Conservation (phyloP, 306 rosid species). For the Pachyrhizus erosus region DNA sequence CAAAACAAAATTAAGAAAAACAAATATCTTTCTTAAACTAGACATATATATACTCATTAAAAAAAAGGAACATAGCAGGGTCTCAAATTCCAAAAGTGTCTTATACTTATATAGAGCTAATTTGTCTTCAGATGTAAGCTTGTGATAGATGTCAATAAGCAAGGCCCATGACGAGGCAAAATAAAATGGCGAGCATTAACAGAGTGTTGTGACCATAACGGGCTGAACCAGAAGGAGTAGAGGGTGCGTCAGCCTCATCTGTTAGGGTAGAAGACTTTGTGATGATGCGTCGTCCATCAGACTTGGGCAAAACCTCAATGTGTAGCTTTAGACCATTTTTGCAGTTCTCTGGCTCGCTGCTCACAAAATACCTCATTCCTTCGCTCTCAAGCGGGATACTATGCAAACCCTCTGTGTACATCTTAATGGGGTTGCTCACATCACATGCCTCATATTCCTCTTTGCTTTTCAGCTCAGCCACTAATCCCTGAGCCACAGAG, state of each 20-base stretch:
- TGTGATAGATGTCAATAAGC: slow-evolving; percentile 29
- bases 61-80: not conserved
- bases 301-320: slow-evolving; percentile 59
- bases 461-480: slow-evolving; percentile 63
- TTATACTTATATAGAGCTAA: not conserved
- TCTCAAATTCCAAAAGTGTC: not conserved
- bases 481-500: slow-evolving; percentile 60
- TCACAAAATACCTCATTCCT: slow-evolving; percentile 77
- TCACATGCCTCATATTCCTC: slow-evolving; percentile 83
- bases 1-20: not conserved
- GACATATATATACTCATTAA: not conserved
- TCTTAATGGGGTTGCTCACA: slow-evolving; percentile 62
- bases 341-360: slow-evolving; percentile 63
- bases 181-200: slow-evolving; percentile 17
- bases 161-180: slow-evolving; percentile 22
- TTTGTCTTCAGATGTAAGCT: not conserved
- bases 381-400: slow-evolving; percentile 60
- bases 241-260: slow-evolving; percentile 53
- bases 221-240: slow-evolving; percentile 59
- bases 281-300: not conserved
- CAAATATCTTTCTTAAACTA: not conserved
- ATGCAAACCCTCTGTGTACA: slow-evolving; percentile 81
- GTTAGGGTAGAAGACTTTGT: not conserved
- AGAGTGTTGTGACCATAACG: slow-evolving; percentile 33
- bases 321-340: slow-evolving; percentile 71